Base-by-base conservation (phyloP, 75 land plant genomes). In the Pinus tabuliformis region DNA sequence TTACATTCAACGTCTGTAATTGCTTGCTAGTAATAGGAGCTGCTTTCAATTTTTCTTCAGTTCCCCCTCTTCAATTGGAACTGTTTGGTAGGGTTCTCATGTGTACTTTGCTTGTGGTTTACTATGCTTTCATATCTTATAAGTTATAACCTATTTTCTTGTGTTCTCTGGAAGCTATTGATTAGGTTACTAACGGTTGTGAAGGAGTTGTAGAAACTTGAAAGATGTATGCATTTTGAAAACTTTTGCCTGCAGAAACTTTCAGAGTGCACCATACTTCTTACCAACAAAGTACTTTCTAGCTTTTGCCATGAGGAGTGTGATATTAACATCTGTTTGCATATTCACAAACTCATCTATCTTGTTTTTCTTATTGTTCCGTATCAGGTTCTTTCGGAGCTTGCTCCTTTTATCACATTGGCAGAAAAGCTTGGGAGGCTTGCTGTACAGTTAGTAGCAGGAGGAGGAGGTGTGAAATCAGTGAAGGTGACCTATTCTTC, bases 391-490 rank as follows among this genome's bases (percentile, higher is more conserved):
- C 62, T 96, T 21, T 78, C 91, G 24, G 97, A 96, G 83, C 81
- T 96, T 42, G 84, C 91, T 30, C 99, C 99, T 11, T 94, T 83
- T 73, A 88, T 94, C 17, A 68, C 81, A 4, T 79, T 96, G 77
- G 99, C 92, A 22, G 97, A 96, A 85, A 96, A 89, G 81, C 88
- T 96, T 5, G 99, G 99, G 6, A 83, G 86, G 76, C 77, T 96
- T 16, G 99, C 99, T 13, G 97, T 94, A 20, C 99, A 96, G 76
- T 73, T 96, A 36, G 94, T 91, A 12, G 81, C 85, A 14, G 97
- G 96, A 26, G 98, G 92, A n/a, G 87, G 86, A 74, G 99, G 95
- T 2, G 82, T 96, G 59, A 88, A 94, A 68, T 75, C 78, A 5
- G 88, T 96, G 73, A 91, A 89, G 77, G 87, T 96, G 26, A 78